Evolutionary conservation across 2,329 filamentous ascomycete genomes (phyloP).

Genomic region (Penicillium expansum): DNA sequence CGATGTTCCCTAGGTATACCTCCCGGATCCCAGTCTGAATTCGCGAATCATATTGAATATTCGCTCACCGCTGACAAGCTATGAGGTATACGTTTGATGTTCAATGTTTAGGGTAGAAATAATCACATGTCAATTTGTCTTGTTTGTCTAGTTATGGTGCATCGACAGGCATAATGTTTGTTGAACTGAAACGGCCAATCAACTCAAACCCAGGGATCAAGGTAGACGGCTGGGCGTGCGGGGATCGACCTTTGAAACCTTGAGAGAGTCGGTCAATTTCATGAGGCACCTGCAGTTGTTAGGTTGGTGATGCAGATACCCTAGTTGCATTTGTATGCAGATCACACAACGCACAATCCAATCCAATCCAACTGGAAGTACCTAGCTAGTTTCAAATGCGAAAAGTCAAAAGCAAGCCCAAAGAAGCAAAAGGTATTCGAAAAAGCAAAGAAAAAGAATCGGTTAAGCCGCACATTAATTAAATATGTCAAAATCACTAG

Average conservation of each 20-base stretch:
- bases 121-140: slow-evolving; percentile 5
- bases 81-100: background rate
- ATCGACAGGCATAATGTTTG: background rate
- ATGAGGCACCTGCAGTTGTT: background rate
- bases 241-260: background rate
- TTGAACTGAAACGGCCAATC: background rate
- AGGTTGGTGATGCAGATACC: slow-evolving; percentile 4
- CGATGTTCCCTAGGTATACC: background rate
- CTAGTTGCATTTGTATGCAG: slow-evolving; percentile 6
- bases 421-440: background rate
- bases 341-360: background rate
- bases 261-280: background rate
- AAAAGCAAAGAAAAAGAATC: background rate
- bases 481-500: slow-evolving; percentile 6
- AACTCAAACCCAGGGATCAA: background rate
- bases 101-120: background rate
- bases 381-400: background rate
- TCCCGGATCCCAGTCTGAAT: background rate
- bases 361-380: background rate
- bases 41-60: background rate
- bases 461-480: slow-evolving; percentile 3
- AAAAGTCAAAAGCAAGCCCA: slow-evolving; percentile 4
- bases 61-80: background rate
- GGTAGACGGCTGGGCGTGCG: background rate
- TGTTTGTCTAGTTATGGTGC: background rate